A percentile compares a stretch with the other conserved stretches of the same genome.
Evolutionary conservation across 805 yeast genomes (phyloP).

Genomic region (Kuraishia ogatae): DNA sequence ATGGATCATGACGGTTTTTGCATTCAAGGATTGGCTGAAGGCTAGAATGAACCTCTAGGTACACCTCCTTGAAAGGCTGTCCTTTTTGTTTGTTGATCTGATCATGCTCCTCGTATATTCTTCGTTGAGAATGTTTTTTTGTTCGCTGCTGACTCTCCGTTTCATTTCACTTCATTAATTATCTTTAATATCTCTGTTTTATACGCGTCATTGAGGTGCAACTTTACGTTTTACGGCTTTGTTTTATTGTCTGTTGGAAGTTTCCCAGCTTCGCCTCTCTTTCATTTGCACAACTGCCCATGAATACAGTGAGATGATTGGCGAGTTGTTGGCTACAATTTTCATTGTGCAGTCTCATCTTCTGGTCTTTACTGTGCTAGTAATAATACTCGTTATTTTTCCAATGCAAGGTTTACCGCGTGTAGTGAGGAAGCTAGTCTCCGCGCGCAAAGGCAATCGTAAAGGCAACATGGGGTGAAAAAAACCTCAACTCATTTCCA

Average conservation of each 20-base stretch:
- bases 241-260: not conserved
- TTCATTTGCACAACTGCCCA: not conserved
- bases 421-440: too few relatives aligned
- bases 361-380: too few relatives aligned
- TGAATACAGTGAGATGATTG: too few relatives aligned
- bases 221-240: not conserved
- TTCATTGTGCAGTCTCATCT: too few relatives aligned
- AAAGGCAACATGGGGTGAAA: too few relatives aligned
- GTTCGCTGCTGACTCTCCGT: not conserved
- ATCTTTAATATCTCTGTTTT: not conserved
- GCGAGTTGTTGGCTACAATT: too few relatives aligned
- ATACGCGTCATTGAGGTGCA: not conserved
- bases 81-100: not conserved
- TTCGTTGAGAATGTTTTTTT: not conserved
- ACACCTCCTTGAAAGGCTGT: not conserved
- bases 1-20: conserved; percentile 71
- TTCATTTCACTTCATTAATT: not conserved
- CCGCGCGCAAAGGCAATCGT: too few relatives aligned
- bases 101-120: not conserved
- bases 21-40: conserved; percentile 46
- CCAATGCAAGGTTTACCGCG: too few relatives aligned
- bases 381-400: too few relatives aligned
- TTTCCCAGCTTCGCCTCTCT: not conserved
- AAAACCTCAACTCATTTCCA: too few relatives aligned
- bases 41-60: not conserved